Conservation (phyloP, 257 asterid genomes). For the Forsythia viridissima region DNA sequence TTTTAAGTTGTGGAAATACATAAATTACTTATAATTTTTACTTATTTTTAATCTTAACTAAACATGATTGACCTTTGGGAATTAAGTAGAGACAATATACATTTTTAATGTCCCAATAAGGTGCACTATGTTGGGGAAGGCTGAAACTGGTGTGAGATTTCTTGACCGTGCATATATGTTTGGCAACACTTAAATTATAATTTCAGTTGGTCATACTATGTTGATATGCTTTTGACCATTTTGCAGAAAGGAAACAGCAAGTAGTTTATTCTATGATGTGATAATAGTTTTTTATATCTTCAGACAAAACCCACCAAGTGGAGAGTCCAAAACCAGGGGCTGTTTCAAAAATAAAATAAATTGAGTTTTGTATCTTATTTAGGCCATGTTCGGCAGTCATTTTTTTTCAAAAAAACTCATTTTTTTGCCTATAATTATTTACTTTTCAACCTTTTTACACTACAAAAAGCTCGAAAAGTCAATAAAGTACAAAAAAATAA, state of each 20-base stretch:
- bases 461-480: no score
- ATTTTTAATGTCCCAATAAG: background rate
- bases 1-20: background rate
- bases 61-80: constrained; percentile 14
- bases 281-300: background rate
- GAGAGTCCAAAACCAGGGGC: background rate
- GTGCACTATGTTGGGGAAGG: background rate
- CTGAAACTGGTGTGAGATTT: background rate
- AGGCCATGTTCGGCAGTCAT: no score
- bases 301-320: background rate
- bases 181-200: no score
- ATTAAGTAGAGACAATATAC: constrained; percentile 7
- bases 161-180: background rate
- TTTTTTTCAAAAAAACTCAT: no score
- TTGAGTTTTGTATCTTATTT: background rate
- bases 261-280: background rate
- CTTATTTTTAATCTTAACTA: background rate
- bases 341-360: background rate
- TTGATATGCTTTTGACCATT: background rate
- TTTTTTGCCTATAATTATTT: no score
- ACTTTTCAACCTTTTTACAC: no score
- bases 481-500: no score
- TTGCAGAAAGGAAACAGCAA: background rate
- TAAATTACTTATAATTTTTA: no score
- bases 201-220: background rate